Conservation (phyloP, 179 eudicot species). For the Pouteria campechiana region DNA sequence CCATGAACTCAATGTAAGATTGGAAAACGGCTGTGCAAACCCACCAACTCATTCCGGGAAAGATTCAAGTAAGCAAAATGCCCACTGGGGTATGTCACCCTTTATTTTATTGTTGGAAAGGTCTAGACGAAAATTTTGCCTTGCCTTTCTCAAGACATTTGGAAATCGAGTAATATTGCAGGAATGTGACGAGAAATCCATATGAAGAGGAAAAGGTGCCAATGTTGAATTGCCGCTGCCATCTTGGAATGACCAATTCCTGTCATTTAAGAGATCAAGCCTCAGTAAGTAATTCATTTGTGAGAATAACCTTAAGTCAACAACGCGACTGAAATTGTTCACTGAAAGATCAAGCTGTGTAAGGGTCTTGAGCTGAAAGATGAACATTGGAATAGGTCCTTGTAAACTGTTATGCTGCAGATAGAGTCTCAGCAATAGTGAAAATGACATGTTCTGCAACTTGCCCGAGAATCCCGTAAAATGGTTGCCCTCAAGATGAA, state of each 20-base stretch:
- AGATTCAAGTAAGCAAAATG: conserved; percentile 17
- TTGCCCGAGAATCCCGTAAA: conserved; percentile 20
- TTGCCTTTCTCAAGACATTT: conserved; percentile 16
- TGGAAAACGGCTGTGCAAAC: conserved; percentile 6
- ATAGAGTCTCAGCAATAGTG: conserved; percentile 27
- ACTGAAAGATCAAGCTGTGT: conserved; percentile 18
- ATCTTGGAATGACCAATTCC: conserved; percentile 12
- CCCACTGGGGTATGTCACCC: conserved; percentile 30
- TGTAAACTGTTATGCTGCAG: conserved; percentile 28
- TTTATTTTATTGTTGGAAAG: conserved; percentile 31
- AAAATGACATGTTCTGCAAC: neutral
- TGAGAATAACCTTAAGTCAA: conserved; percentile 19
- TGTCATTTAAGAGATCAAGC: conserved; percentile 20
- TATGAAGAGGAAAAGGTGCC: conserved; percentile 18
- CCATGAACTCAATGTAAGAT: neutral
- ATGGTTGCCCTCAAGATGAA: conserved; percentile 18
- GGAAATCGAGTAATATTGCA: conserved; percentile 30
- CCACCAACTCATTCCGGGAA: conserved; percentile 22
- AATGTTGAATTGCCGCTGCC: neutral
- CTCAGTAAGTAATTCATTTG: conserved; percentile 15
- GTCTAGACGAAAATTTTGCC: conserved; percentile 16
- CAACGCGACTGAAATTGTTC: conserved; percentile 30
- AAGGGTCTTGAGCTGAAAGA: conserved; percentile 25
- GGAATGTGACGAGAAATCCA: conserved; percentile 13
- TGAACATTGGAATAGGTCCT: conserved; percentile 25